Evolutionary conservation across 768 basidiomycete species (phyloP).

Genomic region (Punctularia strigosozonata): DNA sequence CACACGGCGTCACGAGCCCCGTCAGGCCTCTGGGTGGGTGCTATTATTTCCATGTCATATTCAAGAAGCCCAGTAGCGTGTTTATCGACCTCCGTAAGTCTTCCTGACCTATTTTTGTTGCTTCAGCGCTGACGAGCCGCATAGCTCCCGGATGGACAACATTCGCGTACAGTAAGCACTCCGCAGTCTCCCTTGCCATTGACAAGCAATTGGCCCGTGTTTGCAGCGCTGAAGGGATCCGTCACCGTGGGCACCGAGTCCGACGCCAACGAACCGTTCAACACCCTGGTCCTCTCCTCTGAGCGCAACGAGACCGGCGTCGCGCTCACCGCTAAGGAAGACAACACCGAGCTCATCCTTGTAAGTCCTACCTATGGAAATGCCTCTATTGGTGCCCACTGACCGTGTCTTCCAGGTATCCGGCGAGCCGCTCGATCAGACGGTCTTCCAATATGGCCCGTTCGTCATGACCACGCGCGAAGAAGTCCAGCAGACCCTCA

Average conservation of each 20-base stretch:
- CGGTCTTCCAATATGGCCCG: conserved; percentile 78
- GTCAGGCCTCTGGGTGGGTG: conserved; percentile 88
- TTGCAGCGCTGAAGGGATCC: conserved; percentile 52
- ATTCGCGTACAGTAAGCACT: conserved; percentile 65
- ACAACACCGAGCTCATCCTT: conserved; percentile 65
- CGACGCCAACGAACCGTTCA: conserved; percentile 40
- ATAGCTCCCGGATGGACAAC: conserved; percentile 80
- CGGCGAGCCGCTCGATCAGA: conserved; percentile 83
- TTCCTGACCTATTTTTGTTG: not conserved
- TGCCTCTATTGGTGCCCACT: not conserved
- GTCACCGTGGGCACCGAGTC: conserved; percentile 45
- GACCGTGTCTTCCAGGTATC: conserved; percentile 38
- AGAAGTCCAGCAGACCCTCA: conserved; percentile 73
- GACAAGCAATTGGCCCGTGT: conserved; percentile 4
- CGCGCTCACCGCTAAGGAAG: conserved; percentile 40
- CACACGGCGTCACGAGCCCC: conserved; percentile 77
- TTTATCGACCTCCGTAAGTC: conserved; percentile 77
- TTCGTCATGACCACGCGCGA: conserved; percentile 77
- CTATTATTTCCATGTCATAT: conserved; percentile 80
- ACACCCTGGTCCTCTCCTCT: conserved; percentile 78
- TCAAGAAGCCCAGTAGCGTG: conserved; percentile 46
- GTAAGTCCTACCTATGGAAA: conserved; percentile 24
- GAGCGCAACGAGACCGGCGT: conserved; percentile 54
- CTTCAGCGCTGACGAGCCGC: not conserved
- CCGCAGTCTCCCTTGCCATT: not conserved